Conservation (phyloP, 2,329 filamentous ascomycete species). For the Xenoacremonium recifei region DNA sequence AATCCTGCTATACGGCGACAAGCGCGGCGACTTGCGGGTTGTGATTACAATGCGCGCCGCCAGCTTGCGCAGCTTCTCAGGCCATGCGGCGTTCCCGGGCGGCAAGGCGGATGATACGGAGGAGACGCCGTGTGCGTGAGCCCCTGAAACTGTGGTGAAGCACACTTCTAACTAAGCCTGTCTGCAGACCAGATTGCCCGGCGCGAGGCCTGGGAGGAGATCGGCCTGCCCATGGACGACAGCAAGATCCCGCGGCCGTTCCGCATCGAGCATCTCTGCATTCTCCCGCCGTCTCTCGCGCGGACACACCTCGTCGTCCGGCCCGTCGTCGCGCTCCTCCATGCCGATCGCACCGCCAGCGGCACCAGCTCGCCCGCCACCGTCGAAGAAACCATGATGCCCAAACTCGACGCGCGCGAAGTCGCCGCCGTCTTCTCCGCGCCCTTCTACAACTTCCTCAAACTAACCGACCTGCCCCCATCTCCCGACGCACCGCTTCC, state of each 20-base stretch:
- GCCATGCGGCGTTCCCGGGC: slow-evolving; percentile 83
- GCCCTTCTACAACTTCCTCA: slow-evolving; percentile 81
- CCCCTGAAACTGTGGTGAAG: not conserved
- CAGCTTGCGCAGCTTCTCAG: slow-evolving; percentile 67
- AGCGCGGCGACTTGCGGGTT: slow-evolving; percentile 71
- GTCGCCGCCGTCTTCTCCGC: slow-evolving; percentile 93
- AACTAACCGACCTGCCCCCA: slow-evolving; percentile 53
- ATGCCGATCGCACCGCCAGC: slow-evolving; percentile 51
- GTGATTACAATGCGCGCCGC: slow-evolving; percentile 68
- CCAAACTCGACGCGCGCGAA: slow-evolving; percentile 81
- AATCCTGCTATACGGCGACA: slow-evolving; percentile 83
- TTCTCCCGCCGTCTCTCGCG: slow-evolving; percentile 74
- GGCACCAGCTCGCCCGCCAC: slow-evolving; percentile 31
- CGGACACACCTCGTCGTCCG: slow-evolving; percentile 72
- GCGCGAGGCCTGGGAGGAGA: slow-evolving; percentile 89
- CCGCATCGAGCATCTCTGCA: slow-evolving; percentile 81
- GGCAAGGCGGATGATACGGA: slow-evolving; percentile 63
- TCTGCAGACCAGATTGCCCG: slow-evolving; percentile 73
- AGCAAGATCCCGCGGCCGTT: slow-evolving; percentile 71
- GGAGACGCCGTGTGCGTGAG: slow-evolving; percentile 60
- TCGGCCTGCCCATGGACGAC: slow-evolving; percentile 77
- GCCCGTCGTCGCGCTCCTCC: slow-evolving; percentile 76
- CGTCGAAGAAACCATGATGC: slow-evolving; percentile 71
- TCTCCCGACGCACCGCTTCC: slow-evolving; percentile 37
- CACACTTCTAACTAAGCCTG: not conserved